Evolutionary conservation across 108 stramenopile genomes (phyloP), one percentile per base, ranked within the genome.

Genomic region (Nannochloropsis gaditana): DNA sequence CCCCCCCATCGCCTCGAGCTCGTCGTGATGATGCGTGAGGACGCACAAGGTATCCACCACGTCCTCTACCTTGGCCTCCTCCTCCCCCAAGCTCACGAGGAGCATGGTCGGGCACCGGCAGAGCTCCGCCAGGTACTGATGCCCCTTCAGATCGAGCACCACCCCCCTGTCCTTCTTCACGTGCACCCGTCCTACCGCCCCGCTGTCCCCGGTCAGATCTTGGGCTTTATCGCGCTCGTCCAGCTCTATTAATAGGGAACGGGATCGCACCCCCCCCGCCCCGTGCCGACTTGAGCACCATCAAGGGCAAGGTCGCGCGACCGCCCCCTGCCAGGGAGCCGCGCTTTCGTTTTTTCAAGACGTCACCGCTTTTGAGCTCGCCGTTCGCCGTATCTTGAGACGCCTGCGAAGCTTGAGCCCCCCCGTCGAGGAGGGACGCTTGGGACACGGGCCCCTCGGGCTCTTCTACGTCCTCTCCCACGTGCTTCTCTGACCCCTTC

Each of bases 141-240:
- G 59, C 59, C 59, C 59, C 59, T 73, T 73, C n/a, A 73, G n/a
- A 73, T 73, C 59, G 15, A 73, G 59, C 4, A 73, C n/a, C 15
- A 73, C n/a, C 59, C 59, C 59, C 59, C n/a, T 73, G 19, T 73
- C n/a, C 8, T 3, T 73, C 59, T 73, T n/a, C 59, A 73, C 59
- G n/a, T 73, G 59, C 59, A 73, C 59, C n/a, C 59, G 15, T n/a
- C 59, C 59, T n/a, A 73, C 59, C n/a, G 59, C 59, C n/a, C 59
- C 59, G n/a, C 59, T 73, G 8, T 73, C 59, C 59, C 59, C 59
- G 4, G 59, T 73, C n/a, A 73, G 6, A n/a, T 73, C 59, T 6
- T 73, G 59, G 2, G 59, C 59, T n/a, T 73, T 73, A n/a, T 73
- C 59, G 15, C 59, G 15, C 59, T 73, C 59, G n/a, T 73, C 59